These are phyloP conservation scores for Trichomonas gallinae DNA, from an alignment of 208 protist genomes.

Conservation along the genomic window DNA sequence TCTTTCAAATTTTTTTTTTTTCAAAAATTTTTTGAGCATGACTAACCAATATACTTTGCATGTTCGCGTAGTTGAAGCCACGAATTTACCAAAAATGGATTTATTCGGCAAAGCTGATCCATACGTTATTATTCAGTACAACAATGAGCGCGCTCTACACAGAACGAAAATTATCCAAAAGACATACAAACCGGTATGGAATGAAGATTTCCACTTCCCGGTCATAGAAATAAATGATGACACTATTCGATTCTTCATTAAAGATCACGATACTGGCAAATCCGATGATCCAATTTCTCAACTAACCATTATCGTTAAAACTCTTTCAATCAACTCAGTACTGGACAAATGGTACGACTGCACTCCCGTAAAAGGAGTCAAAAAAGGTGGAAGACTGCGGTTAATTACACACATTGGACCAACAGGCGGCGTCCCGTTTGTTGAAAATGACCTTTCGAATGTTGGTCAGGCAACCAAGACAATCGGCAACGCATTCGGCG, in stretches of 20 bases:
- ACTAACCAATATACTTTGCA: neutral
- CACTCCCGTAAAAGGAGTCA: neutral
- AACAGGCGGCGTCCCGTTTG: neutral
- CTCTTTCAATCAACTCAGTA: neutral
- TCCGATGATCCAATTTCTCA: neutral
- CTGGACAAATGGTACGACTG: neutral
- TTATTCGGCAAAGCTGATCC: neutral
- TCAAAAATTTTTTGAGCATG: too few species aligned
- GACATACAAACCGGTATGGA: neutral
- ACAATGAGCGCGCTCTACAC: too few species aligned
- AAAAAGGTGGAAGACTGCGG: neutral
- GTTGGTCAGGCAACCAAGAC: neutral
- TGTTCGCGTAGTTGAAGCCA: neutral
- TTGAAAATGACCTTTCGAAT: neutral
- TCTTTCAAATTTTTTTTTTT: too few species aligned
- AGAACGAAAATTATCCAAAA: neutral
- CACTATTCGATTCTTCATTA: neutral
- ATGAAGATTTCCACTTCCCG: conserved; percentile 12
- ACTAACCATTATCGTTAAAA: neutral
- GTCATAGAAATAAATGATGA: neutral
- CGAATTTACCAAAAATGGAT: neutral
- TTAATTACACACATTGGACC: neutral
- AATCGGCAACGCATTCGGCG: neutral
- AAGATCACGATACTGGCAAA: neutral
- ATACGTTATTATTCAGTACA: neutral